A percentile compares a stretch with the other conserved stretches of the same genome.
Evolutionary conservation across 2,329 filamentous ascomycete species (phyloP).

Genomic region (Ceratocystis ficicola): DNA sequence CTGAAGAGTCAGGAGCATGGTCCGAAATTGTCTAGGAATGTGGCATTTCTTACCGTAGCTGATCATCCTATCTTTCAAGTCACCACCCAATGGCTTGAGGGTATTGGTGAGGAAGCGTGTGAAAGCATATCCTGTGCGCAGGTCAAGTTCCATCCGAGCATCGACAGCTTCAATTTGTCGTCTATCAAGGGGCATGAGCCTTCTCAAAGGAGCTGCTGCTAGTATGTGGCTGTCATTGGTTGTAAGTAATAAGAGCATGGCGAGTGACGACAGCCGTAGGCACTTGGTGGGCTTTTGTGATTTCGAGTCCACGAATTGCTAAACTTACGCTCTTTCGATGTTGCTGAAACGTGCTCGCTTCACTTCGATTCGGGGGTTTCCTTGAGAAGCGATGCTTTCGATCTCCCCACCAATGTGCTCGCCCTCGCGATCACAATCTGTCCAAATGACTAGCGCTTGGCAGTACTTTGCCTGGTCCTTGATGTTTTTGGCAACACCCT

Average conservation of each 20-base stretch:
- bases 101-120: constrained; percentile 75
- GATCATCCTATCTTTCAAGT: constrained; percentile 52
- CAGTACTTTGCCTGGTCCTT: constrained; percentile 59
- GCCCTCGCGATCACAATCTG: constrained; percentile 93
- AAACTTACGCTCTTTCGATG: constrained; percentile 64
- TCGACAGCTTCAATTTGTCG: constrained; percentile 77
- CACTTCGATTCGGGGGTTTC: constrained; percentile 62
- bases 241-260: constrained; percentile 21
- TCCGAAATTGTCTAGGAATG: neutral
- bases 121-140: constrained; percentile 85
- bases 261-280: too few relatives aligned
- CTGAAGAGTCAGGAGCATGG: too few relatives aligned
- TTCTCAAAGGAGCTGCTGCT: constrained; percentile 52
- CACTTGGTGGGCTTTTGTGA: too few relatives aligned
- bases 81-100: constrained; percentile 58
- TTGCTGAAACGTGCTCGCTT: constrained; percentile 91
- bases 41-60: constrained; percentile 57
- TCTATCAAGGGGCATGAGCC: constrained; percentile 68
- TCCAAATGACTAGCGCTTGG: constrained; percentile 87
- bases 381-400: constrained; percentile 61
- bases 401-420: constrained; percentile 94
- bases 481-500: constrained; percentile 73
- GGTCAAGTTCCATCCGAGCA: constrained; percentile 80
- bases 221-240: constrained; percentile 58
- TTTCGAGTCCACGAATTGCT: too few relatives aligned